Conservation (phyloP, 371 early-diverging fungal species). For the Haplosporangium sp. region DNA sequence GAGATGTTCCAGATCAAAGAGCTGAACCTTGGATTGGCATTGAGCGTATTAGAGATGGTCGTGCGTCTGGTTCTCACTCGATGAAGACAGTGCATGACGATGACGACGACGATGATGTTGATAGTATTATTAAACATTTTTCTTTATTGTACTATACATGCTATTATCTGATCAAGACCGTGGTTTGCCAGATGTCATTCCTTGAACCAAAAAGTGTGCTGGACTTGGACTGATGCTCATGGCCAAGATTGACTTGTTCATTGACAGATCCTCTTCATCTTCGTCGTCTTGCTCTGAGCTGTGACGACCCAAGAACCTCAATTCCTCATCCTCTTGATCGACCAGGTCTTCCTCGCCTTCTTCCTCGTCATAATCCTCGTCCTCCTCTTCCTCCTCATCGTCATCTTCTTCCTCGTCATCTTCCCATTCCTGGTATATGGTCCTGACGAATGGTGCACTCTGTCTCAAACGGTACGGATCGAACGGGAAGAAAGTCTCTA, state of each 20-base stretch:
- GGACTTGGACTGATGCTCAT: conserved; percentile 73
- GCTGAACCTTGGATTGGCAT: conserved; percentile 43
- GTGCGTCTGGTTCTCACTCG: conserved; percentile 41
- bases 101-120: background rate
- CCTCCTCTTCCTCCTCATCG: conserved; percentile 63
- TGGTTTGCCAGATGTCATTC: conserved; percentile 15
- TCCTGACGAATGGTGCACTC: conserved; percentile 69
- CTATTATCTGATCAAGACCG: background rate
- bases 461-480: conserved; percentile 88
- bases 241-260: conserved; percentile 64
- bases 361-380: conserved; percentile 62
- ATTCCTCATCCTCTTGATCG: conserved; percentile 57
- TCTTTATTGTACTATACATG: background rate
- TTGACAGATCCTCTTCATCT: conserved; percentile 53
- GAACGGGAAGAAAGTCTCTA: conserved; percentile 94
- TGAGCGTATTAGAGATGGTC: conserved; percentile 47
- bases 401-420: conserved; percentile 48
- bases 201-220: conserved; percentile 55
- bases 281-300: conserved; percentile 37
- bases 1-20: conserved; percentile 55
- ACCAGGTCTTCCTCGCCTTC: conserved; percentile 14
- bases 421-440: conserved; percentile 77
- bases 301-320: conserved; percentile 31
- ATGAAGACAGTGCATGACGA: background rate
- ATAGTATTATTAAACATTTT: background rate